Base-by-base conservation (phyloP, 768 basidiomycete genomes). In the Artomyces pyxidatus region DNA sequence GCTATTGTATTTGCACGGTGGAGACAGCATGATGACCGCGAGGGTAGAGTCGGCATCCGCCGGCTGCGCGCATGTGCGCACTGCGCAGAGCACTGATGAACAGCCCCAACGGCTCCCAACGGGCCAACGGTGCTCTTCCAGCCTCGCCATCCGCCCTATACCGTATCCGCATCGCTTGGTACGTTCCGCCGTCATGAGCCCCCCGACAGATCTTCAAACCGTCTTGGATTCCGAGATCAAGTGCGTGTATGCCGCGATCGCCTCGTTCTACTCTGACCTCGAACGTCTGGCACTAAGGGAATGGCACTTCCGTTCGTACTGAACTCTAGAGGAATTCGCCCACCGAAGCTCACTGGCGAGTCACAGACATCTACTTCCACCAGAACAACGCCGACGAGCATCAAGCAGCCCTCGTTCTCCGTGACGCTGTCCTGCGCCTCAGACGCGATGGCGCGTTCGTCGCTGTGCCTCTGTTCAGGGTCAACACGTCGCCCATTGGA, bases 311-410 rank as follows among this genome's bases (percentile, higher is more conserved):
- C 85, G 85, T 85, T 60, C 58, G 78, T 38, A 5, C 6, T 16
- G 50, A 19, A 23, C 29, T 22, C 26, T 25, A 12, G 14, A 21
- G 45, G 50, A n/a, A 37, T 39, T 25, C 9, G 45, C 37, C 8
- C 7, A 28, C 6, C 16, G 49, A 37, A 37, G 21, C 40, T 45
- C 21, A 37, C 12, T 23, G 32, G 30, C 44, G 17, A 40, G 45
- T 17, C n/a, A 14, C 56, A 88, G 85, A 89, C 59, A 88, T 89
- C 41, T 88, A 89, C 65, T 89, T 87, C 62, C 78, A 79, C 53
- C 85, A 86, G 64, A 68, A 71, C 21, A 87, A 85, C 56, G 65
- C 71, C 0, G 68, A 71, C 3, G 77, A 85, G 51, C 79, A 81
- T 45, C 70, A 77, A 30, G 80, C 76, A 21, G 85, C 85, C 1